Percentiles rank a stretch among this genome's conserved stretches.
These are phyloP conservation scores for Miscanthus lutarioriparius DNA, from an alignment of 176 grass and related monocot genomes.

Conservation along the genomic window DNA sequence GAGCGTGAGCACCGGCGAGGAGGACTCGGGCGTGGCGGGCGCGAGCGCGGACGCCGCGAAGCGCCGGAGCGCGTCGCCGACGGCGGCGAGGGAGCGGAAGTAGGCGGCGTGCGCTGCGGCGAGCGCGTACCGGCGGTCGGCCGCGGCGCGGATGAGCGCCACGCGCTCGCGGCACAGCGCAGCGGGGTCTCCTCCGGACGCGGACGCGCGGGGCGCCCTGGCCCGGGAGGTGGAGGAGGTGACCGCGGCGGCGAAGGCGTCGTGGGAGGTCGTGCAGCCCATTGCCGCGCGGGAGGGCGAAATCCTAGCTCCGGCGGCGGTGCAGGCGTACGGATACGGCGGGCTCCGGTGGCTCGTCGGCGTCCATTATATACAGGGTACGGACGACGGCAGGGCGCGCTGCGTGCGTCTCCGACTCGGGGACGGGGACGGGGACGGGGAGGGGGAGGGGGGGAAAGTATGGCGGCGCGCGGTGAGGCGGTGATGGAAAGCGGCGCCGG, in stretches of 20 bases:
- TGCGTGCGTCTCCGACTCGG: background rate
- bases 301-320: slow-evolving; percentile 37
- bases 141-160: slow-evolving; percentile 60
- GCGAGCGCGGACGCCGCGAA: slow-evolving; percentile 66
- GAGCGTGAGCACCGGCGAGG: slow-evolving; percentile 74
- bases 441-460: background rate
- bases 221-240: slow-evolving; percentile 11
- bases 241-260: slow-evolving; percentile 35
- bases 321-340: background rate
- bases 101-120: slow-evolving; percentile 81
- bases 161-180: slow-evolving; percentile 66
- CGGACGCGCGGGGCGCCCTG: background rate
- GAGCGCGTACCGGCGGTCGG: slow-evolving; percentile 54
- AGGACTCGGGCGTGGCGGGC: slow-evolving; percentile 20
- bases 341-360: slow-evolving; percentile 46
- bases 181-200: slow-evolving; percentile 34
- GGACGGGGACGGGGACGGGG: background rate
- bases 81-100: slow-evolving; percentile 56
- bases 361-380: slow-evolving; percentile 37
- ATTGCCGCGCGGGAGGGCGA: slow-evolving; percentile 2
- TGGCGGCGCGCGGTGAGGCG: background rate
- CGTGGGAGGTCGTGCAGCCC: slow-evolving; percentile 67
- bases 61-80: slow-evolving; percentile 61
- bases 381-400: background rate
- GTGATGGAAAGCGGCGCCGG: background rate